Percentiles rank a stretch among this genome's conserved stretches.
Conservation (phyloP, 768 basidiomycete genomes). For the Sporobolomyces pararoseus region DNA sequence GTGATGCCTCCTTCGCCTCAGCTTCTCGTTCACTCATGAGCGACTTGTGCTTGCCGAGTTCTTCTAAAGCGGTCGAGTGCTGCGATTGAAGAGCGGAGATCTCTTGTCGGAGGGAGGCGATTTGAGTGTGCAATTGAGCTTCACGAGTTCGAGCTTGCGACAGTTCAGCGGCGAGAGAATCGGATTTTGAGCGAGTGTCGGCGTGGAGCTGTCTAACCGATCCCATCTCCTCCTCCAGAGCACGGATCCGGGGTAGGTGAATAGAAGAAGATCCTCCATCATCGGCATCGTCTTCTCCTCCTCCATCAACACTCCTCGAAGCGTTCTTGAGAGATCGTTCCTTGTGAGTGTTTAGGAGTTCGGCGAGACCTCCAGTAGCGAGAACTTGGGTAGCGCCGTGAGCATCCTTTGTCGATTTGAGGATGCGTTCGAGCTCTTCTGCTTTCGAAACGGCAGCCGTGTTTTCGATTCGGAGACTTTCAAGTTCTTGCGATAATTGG, state of each 20-base stretch:
- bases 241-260: conserved; percentile 19
- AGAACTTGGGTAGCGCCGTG: conserved; percentile 37
- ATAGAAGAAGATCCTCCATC: neutral
- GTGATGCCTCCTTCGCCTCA: conserved; percentile 61
- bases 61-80: conserved; percentile 64
- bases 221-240: conserved; percentile 37
- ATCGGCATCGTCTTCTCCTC: neutral
- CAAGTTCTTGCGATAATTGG: conserved; percentile 38
- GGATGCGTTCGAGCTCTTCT: conserved; percentile 38
- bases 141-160: conserved; percentile 31
- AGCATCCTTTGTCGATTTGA: conserved; percentile 35
- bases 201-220: conserved; percentile 33
- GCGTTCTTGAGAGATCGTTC: conserved; percentile 7
- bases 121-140: conserved; percentile 61
- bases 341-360: conserved; percentile 25
- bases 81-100: conserved; percentile 74
- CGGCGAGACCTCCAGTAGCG: conserved; percentile 37
- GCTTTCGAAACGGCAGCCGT: neutral
- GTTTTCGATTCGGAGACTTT: conserved; percentile 18
- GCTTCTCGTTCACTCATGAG: conserved; percentile 66
- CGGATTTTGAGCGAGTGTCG: conserved; percentile 20
- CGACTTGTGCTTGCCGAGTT: conserved; percentile 66
- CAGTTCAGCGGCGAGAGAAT: conserved; percentile 30
- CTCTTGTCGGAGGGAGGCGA: conserved; percentile 74
- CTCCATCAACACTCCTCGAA: neutral